A percentile compares a stretch with the other conserved stretches of the same genome.
Evolutionary conservation across 306 rosid genomes (phyloP).

Genomic region (Prunus dulcis): DNA sequence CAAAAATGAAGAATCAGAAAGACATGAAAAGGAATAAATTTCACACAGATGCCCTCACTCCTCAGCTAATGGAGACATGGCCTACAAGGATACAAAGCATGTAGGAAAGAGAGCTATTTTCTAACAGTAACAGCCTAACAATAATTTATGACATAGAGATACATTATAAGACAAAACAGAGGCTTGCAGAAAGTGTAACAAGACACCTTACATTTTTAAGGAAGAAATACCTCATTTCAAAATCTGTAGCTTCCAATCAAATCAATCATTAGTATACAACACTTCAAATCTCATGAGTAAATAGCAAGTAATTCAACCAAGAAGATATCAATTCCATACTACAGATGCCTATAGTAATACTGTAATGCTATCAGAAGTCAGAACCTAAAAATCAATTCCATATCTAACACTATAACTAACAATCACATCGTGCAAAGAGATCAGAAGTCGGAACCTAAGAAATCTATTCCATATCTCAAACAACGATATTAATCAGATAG

Average conservation of each 20-base stretch:
- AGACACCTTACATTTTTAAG: background rate
- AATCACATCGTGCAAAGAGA: background rate
- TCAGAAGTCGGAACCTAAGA: background rate
- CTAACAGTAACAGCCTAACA: background rate
- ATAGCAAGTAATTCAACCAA: background rate
- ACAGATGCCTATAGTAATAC: background rate
- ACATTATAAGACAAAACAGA: background rate
- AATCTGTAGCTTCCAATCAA: background rate
- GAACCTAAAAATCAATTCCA: background rate
- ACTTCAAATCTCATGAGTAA: background rate
- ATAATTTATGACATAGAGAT: background rate
- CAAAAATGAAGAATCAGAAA: background rate
- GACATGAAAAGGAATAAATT: background rate
- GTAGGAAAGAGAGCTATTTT: background rate
- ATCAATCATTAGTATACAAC: constrained; percentile 9
- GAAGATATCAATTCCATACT: no score
- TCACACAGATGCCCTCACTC: background rate
- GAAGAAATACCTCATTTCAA: constrained; percentile 4
- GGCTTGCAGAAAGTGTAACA: background rate
- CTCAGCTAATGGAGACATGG: background rate
- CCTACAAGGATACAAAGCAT: background rate
- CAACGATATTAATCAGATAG: background rate
- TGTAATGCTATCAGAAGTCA: background rate
- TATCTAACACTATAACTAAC: background rate
- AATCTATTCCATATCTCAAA: background rate